Base-by-base conservation (phyloP, 768 basidiomycete genomes). In the Tricholoma sp. region DNA sequence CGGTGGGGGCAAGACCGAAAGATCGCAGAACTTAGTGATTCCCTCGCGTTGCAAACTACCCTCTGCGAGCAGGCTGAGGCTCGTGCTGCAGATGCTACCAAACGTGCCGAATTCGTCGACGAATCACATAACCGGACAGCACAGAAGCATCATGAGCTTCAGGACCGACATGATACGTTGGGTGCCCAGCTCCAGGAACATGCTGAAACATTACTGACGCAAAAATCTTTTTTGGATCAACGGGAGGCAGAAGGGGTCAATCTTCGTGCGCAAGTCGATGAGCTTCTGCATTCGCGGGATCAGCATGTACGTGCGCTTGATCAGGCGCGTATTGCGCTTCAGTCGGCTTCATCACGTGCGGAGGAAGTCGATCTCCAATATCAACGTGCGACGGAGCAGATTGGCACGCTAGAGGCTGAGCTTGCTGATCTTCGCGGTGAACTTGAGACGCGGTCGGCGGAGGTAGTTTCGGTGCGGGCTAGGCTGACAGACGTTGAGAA, bases 281-380 rank as follows among this genome's bases (percentile, higher is more conserved):
- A 93, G 51, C 77, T 94, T 34, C 72, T 75, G 5, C 73, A 77
- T 6, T 83, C 86, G 6, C 83, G 86, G 21, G 92, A 95, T 50
- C 87, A 93, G 66, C 94, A 98, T 68, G 74, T 98, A 50, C 86
- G 86, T 19, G 86, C 94, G 1, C 76, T 98, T 51, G 93, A 96
- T 35, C 92, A 97, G 71, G 84, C 91, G 1, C 88, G 88, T 41
- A 71, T 73, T 12, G 93, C 94, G 0, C 76, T 99, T 50, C 76
- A 83, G 50, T 82, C 90, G 1, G 85, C 93, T 7, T 85, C 91
- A 2, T 73, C 81, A 1, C 85, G 95, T 7, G 83, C 91, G 0
- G 81, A 84, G 11, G 94, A 98, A 68, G 79, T 92, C 45, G 89
- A 96, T 60, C 64, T 74, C 16, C 83, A 90, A 60, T 86, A 90